phyloP scores from a whole-genome alignment of 202 grass and related monocot genomes.

The Cymbopogon flexuosus region DNA sequence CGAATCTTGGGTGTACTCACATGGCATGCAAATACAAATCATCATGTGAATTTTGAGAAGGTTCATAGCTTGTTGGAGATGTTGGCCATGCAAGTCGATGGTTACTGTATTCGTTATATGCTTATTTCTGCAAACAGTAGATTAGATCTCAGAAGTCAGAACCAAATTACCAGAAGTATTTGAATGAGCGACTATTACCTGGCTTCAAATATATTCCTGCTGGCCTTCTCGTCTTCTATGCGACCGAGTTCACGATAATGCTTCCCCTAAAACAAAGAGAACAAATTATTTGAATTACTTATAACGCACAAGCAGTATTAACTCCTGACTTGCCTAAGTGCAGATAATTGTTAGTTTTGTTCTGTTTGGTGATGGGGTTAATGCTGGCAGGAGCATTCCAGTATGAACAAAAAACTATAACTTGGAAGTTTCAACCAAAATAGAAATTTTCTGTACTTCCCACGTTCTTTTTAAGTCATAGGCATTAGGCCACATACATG shows the following conservation, averaged over 20 bases:
- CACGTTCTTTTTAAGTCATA: neutral
- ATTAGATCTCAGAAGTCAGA: slow-evolving; percentile 30
- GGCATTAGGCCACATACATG: neutral
- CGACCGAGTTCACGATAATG: slow-evolving; percentile 70
- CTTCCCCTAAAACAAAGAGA: slow-evolving; percentile 60
- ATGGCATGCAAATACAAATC: slow-evolving; percentile 64
- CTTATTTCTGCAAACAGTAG: slow-evolving; percentile 61
- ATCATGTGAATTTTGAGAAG: slow-evolving; percentile 83
- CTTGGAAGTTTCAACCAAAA: neutral
- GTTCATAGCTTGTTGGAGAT: slow-evolving; percentile 78
- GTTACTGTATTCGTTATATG: slow-evolving; percentile 81
- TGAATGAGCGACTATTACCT: slow-evolving; percentile 42
- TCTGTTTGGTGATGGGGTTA: neutral
- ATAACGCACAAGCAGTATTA: too few species aligned
- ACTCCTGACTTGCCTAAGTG: neutral
- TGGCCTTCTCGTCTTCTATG: slow-evolving; percentile 68
- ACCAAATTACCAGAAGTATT: neutral
- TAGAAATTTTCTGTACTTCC: neutral
- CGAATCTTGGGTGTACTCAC: slow-evolving; percentile 43
- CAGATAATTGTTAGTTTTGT: neutral
- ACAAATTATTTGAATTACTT: neutral
- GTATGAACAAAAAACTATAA: neutral
- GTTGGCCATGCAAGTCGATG: slow-evolving; percentile 89
- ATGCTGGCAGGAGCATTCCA: neutral
- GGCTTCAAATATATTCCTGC: slow-evolving; percentile 70